phyloP scores from a whole-genome alignment of 2,329 filamentous ascomycete genomes.

The Trichoderma arundinaceum region DNA sequence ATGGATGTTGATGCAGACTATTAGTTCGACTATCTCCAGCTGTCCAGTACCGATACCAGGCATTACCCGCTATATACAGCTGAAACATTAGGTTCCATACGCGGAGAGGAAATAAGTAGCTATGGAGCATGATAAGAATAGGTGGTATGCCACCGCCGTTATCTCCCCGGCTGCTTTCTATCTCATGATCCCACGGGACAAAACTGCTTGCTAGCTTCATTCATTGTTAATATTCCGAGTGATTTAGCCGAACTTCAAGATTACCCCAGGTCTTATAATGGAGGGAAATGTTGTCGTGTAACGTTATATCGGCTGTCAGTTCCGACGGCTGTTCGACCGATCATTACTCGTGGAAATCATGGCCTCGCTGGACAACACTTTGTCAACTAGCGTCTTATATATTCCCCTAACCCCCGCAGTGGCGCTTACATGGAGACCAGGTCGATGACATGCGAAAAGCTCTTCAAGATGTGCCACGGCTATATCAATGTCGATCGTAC shows the following conservation, averaged over 20 bases:
- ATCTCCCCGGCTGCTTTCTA: conserved; percentile 5
- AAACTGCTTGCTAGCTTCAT: background rate
- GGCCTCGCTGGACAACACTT: background rate
- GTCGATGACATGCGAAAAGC: background rate
- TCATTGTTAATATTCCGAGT: background rate
- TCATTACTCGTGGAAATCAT: background rate
- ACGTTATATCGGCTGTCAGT: conserved; percentile 16
- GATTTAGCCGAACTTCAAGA: conserved; percentile 17
- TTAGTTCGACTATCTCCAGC: too few relatives aligned
- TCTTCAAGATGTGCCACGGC: background rate
- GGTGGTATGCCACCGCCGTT: background rate
- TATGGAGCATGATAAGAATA: background rate
- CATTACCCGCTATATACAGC: background rate
- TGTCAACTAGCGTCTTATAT: background rate
- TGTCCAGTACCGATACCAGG: background rate
- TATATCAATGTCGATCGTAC: conserved; percentile 24
- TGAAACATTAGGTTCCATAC: background rate
- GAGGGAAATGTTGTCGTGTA: conserved; percentile 11
- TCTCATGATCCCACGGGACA: background rate
- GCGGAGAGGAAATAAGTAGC: background rate
- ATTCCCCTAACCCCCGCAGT: conserved; percentile 22
- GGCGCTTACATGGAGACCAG: background rate
- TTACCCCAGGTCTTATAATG: background rate
- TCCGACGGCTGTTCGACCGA: conserved; percentile 17
- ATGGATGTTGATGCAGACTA: too few relatives aligned